Evolutionary conservation across 2,329 filamentous ascomycete species (phyloP), one percentile per base, ranked within the genome.

Genomic region (Curvularia spicifera): DNA sequence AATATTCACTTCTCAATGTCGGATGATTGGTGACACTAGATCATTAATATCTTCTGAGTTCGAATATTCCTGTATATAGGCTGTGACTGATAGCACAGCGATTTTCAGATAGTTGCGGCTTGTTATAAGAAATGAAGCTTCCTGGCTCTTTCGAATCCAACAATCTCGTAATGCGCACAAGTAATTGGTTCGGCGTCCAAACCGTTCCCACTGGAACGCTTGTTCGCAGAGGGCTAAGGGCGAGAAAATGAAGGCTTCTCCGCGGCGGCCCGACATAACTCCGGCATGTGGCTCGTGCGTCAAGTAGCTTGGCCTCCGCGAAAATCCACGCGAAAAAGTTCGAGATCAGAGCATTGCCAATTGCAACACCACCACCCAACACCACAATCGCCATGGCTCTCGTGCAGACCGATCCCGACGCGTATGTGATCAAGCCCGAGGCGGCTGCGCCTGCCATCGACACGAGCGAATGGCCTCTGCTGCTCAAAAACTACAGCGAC

Each of bases 401-500:
- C 65, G 69, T 74, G 49, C 65, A 71, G 61, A 68, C 70, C 45
- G 67, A 73, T 56, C 65, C 82, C 76, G 88, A 90, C 76, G 90
- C 94, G 73, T 91, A 91, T 78, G 85, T 86, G 78, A 97, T 99
- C 83, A 97, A 97, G 87, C 95, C 95, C 56, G 89, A 96, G 84
- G 88, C 90, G 72, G 83, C 86, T 68, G 87, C 89, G 72, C 91
- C 93, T 68, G 82, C 87, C 60, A 84, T 96, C 72, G 89, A 96
- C 80, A 96, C 91, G 70, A 93, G 89, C 83, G 86, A 88, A 78
- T 97, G 93, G 92, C 95, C 95, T 72, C 84, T 98, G 73, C 85
- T 98, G 72, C 85, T 98, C 75, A 96, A 96, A 84, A 96, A 97
- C 83, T 98, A 96, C 82, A 91, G 93, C 80, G 91, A 93, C 77